phyloP scores from a whole-genome alignment of 345 rosid genomes.

The Hibiscus mutabilis region DNA sequence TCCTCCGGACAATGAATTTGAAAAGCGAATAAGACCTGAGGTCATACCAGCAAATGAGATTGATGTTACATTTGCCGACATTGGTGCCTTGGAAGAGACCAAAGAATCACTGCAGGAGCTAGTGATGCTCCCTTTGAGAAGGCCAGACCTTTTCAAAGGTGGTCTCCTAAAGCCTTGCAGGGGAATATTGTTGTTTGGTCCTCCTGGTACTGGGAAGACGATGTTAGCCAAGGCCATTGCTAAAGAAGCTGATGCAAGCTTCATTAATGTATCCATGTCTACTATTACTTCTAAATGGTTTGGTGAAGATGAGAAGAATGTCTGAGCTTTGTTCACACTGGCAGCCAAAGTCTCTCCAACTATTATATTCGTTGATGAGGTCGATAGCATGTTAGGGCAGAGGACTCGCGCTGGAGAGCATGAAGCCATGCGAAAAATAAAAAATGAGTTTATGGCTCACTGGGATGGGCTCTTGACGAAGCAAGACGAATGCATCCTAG shows the following conservation, averaged over 20 bases:
- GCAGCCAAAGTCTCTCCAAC: constrained; percentile 93
- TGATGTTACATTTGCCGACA: constrained; percentile 62
- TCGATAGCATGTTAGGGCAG: constrained; percentile 98
- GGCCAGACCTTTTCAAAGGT: constrained; percentile 85
- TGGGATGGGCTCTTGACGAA: constrained; percentile 90
- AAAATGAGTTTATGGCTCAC: constrained; percentile 83
- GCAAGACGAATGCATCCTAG: constrained; percentile 73
- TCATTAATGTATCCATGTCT: constrained; percentile 93
- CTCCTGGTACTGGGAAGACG: constrained; percentile 97
- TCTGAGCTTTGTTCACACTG: constrained; percentile 80
- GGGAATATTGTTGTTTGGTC: constrained; percentile 95
- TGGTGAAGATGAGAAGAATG: constrained; percentile 95
- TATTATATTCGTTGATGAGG: constrained; percentile 90
- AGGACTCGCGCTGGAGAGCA: constrained; percentile 89
- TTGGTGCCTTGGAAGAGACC: constrained; percentile 80
- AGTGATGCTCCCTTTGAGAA: constrained; percentile 89
- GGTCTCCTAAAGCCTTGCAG: constrained; percentile 89
- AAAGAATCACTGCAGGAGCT: constrained; percentile 94
- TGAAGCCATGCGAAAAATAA: constrained; percentile 83
- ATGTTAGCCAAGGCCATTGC: constrained; percentile 98
- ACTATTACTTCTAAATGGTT: constrained; percentile 23
- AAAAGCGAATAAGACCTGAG: constrained; percentile 93
- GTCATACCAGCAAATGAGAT: constrained; percentile 84
- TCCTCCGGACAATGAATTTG: constrained; percentile 87
- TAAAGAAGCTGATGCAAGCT: constrained; percentile 91